Evolutionary conservation across 345 rosid species (phyloP).

Genomic region (Eucalyptus sp.): DNA sequence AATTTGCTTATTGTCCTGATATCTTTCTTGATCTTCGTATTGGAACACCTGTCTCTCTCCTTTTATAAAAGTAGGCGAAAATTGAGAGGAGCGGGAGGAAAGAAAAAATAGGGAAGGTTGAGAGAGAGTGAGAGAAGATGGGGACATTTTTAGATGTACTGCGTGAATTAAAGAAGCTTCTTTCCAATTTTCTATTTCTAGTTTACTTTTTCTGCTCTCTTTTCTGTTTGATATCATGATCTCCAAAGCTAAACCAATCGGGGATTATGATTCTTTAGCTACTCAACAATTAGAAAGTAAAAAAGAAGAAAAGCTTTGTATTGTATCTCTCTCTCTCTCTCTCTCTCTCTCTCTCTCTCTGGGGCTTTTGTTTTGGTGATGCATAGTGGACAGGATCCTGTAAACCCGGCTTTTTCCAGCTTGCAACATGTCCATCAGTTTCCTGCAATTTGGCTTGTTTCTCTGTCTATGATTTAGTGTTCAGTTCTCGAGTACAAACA

Average conservation of each 20-base stretch:
- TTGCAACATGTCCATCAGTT: conserved; percentile 1
- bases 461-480: background rate
- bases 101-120: background rate
- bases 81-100: background rate
- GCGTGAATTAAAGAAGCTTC: conserved; percentile 36
- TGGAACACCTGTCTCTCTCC: background rate
- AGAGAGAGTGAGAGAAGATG: conserved; percentile 9
- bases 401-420: conserved; percentile 66
- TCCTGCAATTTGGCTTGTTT: background rate
- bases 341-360: background rate
- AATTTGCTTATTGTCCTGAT: background rate
- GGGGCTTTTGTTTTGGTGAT: background rate
- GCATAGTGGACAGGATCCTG: conserved; percentile 53
- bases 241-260: background rate
- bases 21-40: background rate
- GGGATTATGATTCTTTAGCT: background rate
- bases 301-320: conserved; percentile 17
- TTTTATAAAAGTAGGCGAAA: background rate
- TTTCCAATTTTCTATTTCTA: background rate
- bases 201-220: background rate
- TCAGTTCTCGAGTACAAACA: conserved; percentile 6
- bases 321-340: conserved; percentile 10
- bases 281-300: background rate
- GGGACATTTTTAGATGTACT: conserved; percentile 32
- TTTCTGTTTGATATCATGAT: background rate